A percentile compares a stretch with the other conserved stretches of the same genome.
Evolutionary conservation across 2,329 filamentous ascomycete genomes (phyloP).

Genomic region (Hypoxylon sp.): DNA sequence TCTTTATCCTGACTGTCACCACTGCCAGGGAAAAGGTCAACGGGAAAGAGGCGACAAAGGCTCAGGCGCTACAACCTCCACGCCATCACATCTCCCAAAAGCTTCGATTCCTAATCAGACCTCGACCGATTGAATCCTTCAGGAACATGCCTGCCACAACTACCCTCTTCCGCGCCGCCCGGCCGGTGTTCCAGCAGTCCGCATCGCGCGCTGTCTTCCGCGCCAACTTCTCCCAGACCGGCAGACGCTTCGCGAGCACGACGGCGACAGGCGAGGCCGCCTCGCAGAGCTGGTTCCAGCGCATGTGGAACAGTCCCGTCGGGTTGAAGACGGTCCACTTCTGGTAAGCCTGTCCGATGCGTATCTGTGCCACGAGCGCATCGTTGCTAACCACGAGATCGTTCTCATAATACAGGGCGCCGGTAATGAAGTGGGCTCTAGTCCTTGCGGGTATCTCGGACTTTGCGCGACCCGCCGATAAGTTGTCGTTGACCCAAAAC

Average conservation of each 20-base stretch:
- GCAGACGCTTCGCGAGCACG: constrained; percentile 79
- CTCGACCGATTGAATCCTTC: constrained; percentile 2
- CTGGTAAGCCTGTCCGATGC: constrained; percentile 72
- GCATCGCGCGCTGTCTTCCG: constrained; percentile 64
- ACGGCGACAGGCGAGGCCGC: constrained; percentile 62
- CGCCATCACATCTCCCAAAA: background rate
- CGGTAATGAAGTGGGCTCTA: constrained; percentile 97
- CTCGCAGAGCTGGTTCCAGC: constrained; percentile 74
- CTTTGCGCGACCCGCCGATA: constrained; percentile 89
- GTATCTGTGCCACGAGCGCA: constrained; percentile 17
- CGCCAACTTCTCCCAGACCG: constrained; percentile 58
- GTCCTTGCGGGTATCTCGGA: constrained; percentile 94
- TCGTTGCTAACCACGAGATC: constrained; percentile 23
- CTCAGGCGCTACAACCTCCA: constrained; percentile 14
- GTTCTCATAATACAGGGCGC: constrained; percentile 73
- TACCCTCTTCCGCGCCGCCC: constrained; percentile 65
- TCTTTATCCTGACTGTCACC: constrained; percentile 27
- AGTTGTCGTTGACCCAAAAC: constrained; percentile 95
- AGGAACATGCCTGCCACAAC: constrained; percentile 61
- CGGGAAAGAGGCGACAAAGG: constrained; percentile 20
- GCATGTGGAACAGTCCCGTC: constrained; percentile 85
- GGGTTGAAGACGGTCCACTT: constrained; percentile 97
- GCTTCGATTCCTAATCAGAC: constrained; percentile 8
- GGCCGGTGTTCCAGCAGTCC: constrained; percentile 69
- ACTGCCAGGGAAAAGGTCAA: constrained; percentile 6